These are phyloP conservation scores for Penicillium psychrofluorescens DNA, from an alignment of 495 filamentous ascomycete genomes.

Conservation along the genomic window DNA sequence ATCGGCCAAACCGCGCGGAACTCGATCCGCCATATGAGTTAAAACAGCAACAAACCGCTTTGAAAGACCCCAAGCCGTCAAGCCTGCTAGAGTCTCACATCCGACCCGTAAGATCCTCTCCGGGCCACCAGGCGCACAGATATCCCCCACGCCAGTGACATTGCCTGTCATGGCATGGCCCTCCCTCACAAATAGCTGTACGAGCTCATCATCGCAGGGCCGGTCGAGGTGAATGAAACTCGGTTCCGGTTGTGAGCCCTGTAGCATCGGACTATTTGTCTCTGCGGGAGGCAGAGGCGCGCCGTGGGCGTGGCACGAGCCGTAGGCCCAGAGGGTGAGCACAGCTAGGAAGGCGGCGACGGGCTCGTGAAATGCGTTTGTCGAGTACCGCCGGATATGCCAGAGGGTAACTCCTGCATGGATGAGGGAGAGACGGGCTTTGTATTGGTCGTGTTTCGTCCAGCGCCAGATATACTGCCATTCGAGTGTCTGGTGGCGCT, in stretches of 20 bases:
- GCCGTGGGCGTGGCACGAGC: slow-evolving; percentile 19
- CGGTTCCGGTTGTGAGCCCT: slow-evolving; percentile 10
- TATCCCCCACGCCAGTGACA: slow-evolving; percentile 43
- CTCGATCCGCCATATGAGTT: slow-evolving; percentile 19
- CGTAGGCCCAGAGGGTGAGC: slow-evolving; percentile 47
- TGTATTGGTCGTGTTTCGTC: slow-evolving; percentile 46
- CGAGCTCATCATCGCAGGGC: slow-evolving; percentile 47
- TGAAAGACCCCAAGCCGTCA: slow-evolving; percentile 35
- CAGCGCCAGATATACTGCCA: slow-evolving; percentile 41
- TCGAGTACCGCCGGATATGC: slow-evolving; percentile 42
- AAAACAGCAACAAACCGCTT: slow-evolving; percentile 25
- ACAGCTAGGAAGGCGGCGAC: slow-evolving; percentile 39
- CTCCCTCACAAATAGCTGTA: slow-evolving; percentile 43
- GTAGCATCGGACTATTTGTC: background rate
- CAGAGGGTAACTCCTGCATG: slow-evolving; percentile 45
- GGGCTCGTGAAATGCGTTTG: slow-evolving; percentile 44
- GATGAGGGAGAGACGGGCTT: slow-evolving; percentile 47
- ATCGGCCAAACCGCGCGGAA: slow-evolving; percentile 1
- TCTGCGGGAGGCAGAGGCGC: slow-evolving; percentile 1
- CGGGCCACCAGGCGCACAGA: slow-evolving; percentile 37
- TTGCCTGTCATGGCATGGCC: slow-evolving; percentile 41
- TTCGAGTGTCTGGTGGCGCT: slow-evolving; percentile 27
- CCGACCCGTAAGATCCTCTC: slow-evolving; percentile 33
- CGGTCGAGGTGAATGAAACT: slow-evolving; percentile 43
- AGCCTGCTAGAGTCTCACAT: slow-evolving; percentile 27